Conservation (phyloP, 306 rosid genomes). For the Medicago ruthenica region DNA sequence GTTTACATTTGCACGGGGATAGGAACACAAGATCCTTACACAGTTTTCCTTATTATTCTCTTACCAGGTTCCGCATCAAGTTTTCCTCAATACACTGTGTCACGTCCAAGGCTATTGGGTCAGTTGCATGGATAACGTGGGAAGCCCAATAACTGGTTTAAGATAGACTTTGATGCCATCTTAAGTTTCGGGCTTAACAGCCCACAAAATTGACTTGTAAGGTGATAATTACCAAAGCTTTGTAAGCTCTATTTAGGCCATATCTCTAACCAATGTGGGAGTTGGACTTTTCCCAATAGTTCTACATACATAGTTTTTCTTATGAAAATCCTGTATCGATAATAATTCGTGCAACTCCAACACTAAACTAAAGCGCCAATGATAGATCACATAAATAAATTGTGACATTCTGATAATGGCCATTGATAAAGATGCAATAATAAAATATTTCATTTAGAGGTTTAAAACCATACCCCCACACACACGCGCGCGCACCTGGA, state of each 20-base stretch:
- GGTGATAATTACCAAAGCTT: neutral
- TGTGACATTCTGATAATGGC: neutral
- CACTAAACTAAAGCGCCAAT: slow-evolving; percentile 8
- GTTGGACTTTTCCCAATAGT: neutral
- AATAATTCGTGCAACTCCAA: neutral
- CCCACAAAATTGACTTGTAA: neutral
- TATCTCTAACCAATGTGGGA: neutral
- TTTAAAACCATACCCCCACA: too few relatives aligned
- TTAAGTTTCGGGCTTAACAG: neutral
- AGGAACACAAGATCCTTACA: slow-evolving; percentile 9
- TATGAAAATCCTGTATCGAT: slow-evolving; percentile 6
- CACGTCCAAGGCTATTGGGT: neutral
- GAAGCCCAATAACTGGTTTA: neutral
- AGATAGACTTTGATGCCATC: neutral
- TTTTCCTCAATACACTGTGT: neutral
- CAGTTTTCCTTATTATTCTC: slow-evolving; percentile 7
- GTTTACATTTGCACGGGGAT: slow-evolving; percentile 12
- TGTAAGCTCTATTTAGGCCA: neutral
- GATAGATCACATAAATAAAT: slow-evolving; percentile 24
- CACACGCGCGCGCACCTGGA: too few relatives aligned
- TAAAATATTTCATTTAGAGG: neutral
- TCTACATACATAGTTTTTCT: neutral
- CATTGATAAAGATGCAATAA: slow-evolving; percentile 3
- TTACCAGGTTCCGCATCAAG: neutral
- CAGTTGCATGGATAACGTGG: neutral